These are phyloP conservation scores for Pythium diclinum DNA, from an alignment of 352 stramenopile genomes.

Conservation along the genomic window DNA sequence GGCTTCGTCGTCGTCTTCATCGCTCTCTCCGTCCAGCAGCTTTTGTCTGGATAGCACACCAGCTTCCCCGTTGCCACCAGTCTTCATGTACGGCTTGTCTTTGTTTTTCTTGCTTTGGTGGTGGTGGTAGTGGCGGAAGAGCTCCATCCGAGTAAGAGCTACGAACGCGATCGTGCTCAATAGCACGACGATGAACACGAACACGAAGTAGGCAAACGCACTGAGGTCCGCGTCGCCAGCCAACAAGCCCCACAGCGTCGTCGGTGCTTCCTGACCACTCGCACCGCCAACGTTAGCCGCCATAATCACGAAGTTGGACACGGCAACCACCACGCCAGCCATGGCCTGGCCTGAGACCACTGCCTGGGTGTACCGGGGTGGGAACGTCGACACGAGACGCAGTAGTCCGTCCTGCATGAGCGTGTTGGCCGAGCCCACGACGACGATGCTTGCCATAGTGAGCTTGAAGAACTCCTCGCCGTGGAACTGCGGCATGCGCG, in stretches of 20 bases:
- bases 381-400: constrained; percentile 72
- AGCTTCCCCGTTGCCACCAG: neutral
- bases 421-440: constrained; percentile 65
- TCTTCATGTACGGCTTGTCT: constrained; percentile 23
- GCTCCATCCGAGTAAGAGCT: constrained; percentile 50
- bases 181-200: constrained; percentile 67
- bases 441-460: constrained; percentile 72
- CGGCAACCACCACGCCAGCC: constrained; percentile 62
- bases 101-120: neutral
- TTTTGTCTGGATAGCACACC: constrained; percentile 13
- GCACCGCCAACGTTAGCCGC: constrained; percentile 31
- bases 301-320: constrained; percentile 72
- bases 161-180: constrained; percentile 52
- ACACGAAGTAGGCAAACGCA: constrained; percentile 77
- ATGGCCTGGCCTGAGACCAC: constrained; percentile 78
- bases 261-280: neutral
- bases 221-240: constrained; percentile 46
- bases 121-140: constrained; percentile 68
- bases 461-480: constrained; percentile 69
- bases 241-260: constrained; percentile 25
- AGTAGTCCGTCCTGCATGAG: constrained; percentile 80
- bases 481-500: constrained; percentile 65
- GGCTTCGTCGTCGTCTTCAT: constrained; percentile 19
- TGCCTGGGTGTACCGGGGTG: constrained; percentile 69
- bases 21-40: constrained; percentile 12